Evolutionary conservation across 441 rosid species (phyloP).

Genomic region (Croton setiger): DNA sequence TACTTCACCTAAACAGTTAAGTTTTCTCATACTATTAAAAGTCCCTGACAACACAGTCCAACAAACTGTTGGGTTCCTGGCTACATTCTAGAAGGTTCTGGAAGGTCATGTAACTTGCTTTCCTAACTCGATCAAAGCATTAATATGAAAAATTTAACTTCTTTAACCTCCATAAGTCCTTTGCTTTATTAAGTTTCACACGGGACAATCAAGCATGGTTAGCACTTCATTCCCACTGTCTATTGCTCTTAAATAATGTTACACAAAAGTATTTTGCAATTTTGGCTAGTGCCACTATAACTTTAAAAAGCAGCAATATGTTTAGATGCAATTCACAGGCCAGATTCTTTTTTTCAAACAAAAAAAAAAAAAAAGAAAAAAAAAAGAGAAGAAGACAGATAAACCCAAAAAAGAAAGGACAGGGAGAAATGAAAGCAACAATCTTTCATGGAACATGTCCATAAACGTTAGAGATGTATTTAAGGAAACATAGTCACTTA

Average conservation of each 20-base stretch:
- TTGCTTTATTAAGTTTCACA: neutral
- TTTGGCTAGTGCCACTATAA: neutral
- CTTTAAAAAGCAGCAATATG: neutral
- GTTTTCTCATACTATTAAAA: neutral
- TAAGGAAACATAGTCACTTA: neutral
- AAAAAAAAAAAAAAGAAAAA: neutral
- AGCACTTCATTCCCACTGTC: slow-evolving; percentile 2
- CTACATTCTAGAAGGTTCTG: neutral
- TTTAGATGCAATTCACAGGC: neutral
- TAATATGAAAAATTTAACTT: neutral
- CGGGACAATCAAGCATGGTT: neutral
- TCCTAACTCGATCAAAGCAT: neutral
- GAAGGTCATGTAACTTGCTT: neutral
- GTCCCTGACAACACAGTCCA: neutral
- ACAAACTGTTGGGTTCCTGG: neutral
- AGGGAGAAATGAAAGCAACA: neutral
- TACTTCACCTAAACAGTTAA: neutral
- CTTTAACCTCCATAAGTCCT: neutral
- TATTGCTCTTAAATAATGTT: neutral
- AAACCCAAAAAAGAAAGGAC: no score
- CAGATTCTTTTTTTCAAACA: neutral
- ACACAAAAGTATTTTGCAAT: neutral
- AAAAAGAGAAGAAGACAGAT: neutral
- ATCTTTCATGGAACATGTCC: neutral
- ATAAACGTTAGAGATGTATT: neutral